A percentile compares a stretch with the other conserved stretches of the same genome.
phyloP scores from a whole-genome alignment of 1,139 yeast genomes.

The Lipomyces yarrowii region DNA sequence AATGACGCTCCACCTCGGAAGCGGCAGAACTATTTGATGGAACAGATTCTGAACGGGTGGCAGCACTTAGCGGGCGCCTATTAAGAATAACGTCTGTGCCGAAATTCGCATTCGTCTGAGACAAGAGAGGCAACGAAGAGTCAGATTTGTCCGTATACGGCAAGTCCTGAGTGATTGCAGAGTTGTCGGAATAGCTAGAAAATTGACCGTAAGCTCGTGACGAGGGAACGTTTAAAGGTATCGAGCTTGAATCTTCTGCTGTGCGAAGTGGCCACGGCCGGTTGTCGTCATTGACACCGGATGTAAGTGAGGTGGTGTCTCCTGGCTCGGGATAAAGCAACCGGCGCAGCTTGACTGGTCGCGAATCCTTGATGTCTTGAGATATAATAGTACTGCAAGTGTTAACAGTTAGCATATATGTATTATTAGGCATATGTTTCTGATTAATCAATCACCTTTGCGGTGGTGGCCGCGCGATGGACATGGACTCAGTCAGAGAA shows the following conservation, averaged over 20 bases:
- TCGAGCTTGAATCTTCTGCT: neutral
- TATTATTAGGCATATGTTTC: neutral
- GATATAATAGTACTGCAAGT: neutral
- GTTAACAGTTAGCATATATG: neutral
- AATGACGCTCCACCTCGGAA: conserved; percentile 6
- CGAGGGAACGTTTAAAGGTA: neutral
- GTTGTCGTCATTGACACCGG: neutral
- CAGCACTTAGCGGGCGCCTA: neutral
- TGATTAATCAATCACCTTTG: conserved; percentile 6
- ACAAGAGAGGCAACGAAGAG: neutral
- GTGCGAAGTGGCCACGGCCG: neutral
- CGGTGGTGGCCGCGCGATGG: conserved; percentile 14
- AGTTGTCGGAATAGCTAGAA: neutral
- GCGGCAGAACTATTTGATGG: conserved; percentile 13
- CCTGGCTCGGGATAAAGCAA: neutral
- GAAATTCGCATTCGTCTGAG: neutral
- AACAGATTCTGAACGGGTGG: conserved; percentile 1
- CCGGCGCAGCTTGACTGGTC: neutral
- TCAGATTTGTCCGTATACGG: neutral
- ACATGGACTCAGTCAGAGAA: conserved; percentile 19
- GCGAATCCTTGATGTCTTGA: neutral
- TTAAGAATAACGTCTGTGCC: neutral
- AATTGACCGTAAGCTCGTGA: neutral
- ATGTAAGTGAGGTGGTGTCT: neutral
- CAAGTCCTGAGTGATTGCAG: neutral